These are phyloP conservation scores for Pseudovirgaria hyperparasitica DNA, from an alignment of 2,329 filamentous ascomycete genomes.

Conservation along the genomic window DNA sequence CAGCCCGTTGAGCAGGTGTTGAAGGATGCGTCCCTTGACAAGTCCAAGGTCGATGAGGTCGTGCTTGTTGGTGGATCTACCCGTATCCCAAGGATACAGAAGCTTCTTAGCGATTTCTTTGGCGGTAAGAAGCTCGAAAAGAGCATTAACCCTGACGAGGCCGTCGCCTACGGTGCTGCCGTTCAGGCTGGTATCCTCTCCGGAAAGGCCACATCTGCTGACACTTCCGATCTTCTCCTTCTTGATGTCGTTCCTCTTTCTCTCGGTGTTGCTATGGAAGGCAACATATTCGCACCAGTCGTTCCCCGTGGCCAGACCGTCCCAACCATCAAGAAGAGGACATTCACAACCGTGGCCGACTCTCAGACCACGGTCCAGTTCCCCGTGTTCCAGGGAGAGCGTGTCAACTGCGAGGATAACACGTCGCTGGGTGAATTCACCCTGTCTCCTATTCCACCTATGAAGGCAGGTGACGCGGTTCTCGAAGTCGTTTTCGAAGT, in stretches of 20 bases:
- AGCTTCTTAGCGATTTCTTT: conserved; percentile 98
- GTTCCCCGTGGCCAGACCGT: conserved; percentile 51
- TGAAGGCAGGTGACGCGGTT: conserved; percentile 91
- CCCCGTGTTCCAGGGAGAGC: conserved; percentile 90
- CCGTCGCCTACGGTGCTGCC: conserved; percentile 95
- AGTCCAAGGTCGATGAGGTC: conserved; percentile 91
- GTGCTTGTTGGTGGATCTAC: conserved; percentile 98
- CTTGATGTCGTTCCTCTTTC: conserved; percentile 94
- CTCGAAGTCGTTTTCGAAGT: conserved; percentile 98
- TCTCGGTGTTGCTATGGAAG: conserved; percentile 98
- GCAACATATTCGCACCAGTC: conserved; percentile 95
- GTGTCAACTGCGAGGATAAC: conserved; percentile 97
- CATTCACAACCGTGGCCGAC: conserved; percentile 2
- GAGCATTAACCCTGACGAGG: conserved; percentile 99
- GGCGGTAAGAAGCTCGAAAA: conserved; percentile 99
- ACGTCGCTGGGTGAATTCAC: conserved; percentile 97
- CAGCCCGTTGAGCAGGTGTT: conserved; percentile 94
- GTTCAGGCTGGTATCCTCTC: conserved; percentile 98
- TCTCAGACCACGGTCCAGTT: conserved; percentile 66
- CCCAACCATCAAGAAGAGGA: conserved; percentile 66
- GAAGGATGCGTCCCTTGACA: conserved; percentile 80
- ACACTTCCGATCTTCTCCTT: conserved; percentile 87
- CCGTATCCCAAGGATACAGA: conserved; percentile 98
- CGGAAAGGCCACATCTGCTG: conserved; percentile 90
- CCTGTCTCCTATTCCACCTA: conserved; percentile 69